These are phyloP conservation scores for Ceratocystis huliohia DNA, from an alignment of 2,329 filamentous ascomycete genomes.

Conservation along the genomic window DNA sequence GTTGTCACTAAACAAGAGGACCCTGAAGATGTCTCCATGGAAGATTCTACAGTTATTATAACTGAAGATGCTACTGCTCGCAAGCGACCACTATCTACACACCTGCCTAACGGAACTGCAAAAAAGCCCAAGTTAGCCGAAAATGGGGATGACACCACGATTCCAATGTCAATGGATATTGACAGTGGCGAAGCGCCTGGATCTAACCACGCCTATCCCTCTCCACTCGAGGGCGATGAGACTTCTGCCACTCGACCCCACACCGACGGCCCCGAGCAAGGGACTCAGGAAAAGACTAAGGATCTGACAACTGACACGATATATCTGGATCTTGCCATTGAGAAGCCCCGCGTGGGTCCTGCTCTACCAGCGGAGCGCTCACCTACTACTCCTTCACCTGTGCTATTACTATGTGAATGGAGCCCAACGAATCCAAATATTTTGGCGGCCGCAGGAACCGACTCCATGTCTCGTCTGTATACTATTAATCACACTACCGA, in stretches of 20 bases:
- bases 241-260: conserved; percentile 39
- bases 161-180: conserved; percentile 42
- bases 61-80: conserved; percentile 14
- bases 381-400: conserved; percentile 35
- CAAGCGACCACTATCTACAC: conserved; percentile 19
- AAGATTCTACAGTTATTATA: conserved; percentile 8
- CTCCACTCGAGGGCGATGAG: conserved; percentile 47
- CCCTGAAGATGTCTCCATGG: conserved; percentile 17
- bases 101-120: conserved; percentile 10
- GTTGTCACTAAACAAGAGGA: conserved; percentile 20
- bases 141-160: conserved; percentile 19
- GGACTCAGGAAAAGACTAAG: conserved; percentile 52
- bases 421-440: conserved; percentile 51
- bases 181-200: conserved; percentile 36
- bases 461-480: conserved; percentile 59
- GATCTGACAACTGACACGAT: conserved; percentile 48
- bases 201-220: conserved; percentile 51
- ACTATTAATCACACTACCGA: conserved; percentile 44
- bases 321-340: conserved; percentile 42
- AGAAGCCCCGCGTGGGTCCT: conserved; percentile 30
- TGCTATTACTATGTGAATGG: conserved; percentile 57
- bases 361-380: conserved; percentile 23
- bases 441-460: conserved; percentile 55
- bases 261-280: conserved; percentile 51
- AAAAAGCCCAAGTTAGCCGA: conserved; percentile 20